Evolutionary conservation across 2,329 filamentous ascomycete genomes (phyloP).

Genomic region (Cercospora berteroae): DNA sequence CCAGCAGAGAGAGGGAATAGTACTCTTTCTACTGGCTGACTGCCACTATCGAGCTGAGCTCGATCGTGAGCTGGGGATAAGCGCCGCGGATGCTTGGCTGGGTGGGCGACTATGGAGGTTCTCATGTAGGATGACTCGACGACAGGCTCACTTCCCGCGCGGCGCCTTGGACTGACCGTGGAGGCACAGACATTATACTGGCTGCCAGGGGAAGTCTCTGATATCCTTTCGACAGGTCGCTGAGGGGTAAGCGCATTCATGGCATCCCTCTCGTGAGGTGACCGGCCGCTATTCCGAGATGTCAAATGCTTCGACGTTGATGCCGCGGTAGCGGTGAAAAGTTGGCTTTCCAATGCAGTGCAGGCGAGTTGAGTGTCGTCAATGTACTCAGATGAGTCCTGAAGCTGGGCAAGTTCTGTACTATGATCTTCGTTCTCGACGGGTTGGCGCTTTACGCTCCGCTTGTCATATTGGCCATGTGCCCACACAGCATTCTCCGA

Average conservation of each 20-base stretch:
- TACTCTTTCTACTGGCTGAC: background rate
- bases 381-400: constrained; percentile 30
- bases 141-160: constrained; percentile 3
- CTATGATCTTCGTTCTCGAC: background rate
- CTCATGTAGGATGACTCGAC: constrained; percentile 31
- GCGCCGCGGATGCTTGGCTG: constrained; percentile 4
- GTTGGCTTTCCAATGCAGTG: constrained; percentile 44
- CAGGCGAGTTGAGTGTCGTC: constrained; percentile 47
- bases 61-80: background rate
- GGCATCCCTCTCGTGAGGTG: background rate
- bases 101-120: constrained; percentile 19
- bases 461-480: background rate
- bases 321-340: constrained; percentile 34
- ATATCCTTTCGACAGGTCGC: background rate
- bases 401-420: background rate
- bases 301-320: background rate
- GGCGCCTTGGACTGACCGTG: background rate
- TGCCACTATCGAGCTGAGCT: background rate
- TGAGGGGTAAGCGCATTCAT: background rate
- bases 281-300: background rate
- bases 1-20: background rate
- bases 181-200: background rate
- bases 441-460: background rate
- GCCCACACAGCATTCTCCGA: background rate
- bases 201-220: background rate